A percentile compares a stretch with the other conserved stretches of the same genome.
These are phyloP conservation scores for Senna tora DNA, from an alignment of 306 rosid genomes.

Conservation along the genomic window DNA sequence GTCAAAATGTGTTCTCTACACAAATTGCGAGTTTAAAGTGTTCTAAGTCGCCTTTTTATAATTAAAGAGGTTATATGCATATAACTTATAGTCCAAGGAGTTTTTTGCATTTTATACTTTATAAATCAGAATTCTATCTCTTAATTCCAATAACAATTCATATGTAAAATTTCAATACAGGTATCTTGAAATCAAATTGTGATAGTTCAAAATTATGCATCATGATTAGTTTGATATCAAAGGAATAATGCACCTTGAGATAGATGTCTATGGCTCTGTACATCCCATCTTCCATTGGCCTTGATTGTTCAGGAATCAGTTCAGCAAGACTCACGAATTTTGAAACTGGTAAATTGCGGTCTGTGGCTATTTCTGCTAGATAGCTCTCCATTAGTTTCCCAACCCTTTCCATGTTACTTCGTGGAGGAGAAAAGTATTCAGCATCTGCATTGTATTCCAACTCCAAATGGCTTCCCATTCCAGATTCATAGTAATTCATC, in stretches of 20 bases:
- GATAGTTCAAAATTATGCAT: not conserved
- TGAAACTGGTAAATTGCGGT: conserved; percentile 65
- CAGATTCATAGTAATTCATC: conserved; percentile 64
- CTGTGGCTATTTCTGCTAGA: conserved; percentile 85
- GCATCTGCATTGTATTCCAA: conserved; percentile 45
- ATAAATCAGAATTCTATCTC: not conserved
- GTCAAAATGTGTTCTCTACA: too few relatives aligned
- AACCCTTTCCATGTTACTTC: conserved; percentile 59
- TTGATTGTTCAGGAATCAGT: conserved; percentile 82
- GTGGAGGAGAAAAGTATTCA: conserved; percentile 59
- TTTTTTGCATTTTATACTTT: too few relatives aligned
- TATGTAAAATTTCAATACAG: not conserved
- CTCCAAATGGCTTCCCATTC: conserved; percentile 44
- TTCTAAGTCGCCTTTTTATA: too few relatives aligned
- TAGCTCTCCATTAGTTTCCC: conserved; percentile 87
- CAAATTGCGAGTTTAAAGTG: too few relatives aligned
- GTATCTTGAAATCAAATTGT: not conserved
- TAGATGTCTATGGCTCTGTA: conserved; percentile 91
- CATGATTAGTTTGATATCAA: conserved; percentile 14
- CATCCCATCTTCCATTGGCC: conserved; percentile 86
- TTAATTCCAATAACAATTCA: conserved; percentile 3
- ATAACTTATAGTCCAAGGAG: too few relatives aligned
- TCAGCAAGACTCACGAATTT: conserved; percentile 76
- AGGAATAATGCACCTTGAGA: conserved; percentile 65
- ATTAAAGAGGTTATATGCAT: too few relatives aligned